phyloP scores from a whole-genome alignment of 2,329 filamentous ascomycete species.

The Aspergillus puulaauensis region DNA sequence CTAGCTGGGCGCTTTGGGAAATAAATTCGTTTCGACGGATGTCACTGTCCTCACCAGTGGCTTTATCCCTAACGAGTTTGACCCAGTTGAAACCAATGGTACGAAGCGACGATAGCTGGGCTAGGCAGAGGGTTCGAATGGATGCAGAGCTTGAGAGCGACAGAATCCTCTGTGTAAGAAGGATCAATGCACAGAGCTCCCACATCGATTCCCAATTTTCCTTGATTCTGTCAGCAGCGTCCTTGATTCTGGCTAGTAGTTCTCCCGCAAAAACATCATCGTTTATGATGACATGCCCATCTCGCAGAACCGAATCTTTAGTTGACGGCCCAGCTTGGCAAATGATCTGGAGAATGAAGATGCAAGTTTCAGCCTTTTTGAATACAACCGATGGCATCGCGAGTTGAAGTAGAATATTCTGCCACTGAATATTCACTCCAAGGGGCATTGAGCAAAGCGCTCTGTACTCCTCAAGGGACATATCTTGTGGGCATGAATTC shows the following conservation, averaged over 20 bases:
- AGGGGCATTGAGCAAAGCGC: constrained; percentile 51
- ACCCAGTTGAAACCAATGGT: constrained; percentile 43
- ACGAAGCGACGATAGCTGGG: constrained; percentile 34
- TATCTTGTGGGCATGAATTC: constrained; percentile 45
- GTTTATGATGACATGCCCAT: constrained; percentile 24
- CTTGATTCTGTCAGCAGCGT: constrained; percentile 36
- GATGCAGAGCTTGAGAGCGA: constrained; percentile 33
- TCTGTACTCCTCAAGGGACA: constrained; percentile 57
- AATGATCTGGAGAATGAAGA: constrained; percentile 51
- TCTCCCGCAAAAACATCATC: constrained; percentile 22
- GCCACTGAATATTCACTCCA: constrained; percentile 54
- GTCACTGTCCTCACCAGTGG: constrained; percentile 18
- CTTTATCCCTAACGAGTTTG: constrained; percentile 29
- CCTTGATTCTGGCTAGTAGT: constrained; percentile 35
- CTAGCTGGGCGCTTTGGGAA: constrained; percentile 38
- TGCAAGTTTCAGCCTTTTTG: constrained; percentile 48
- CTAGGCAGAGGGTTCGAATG: constrained; percentile 26
- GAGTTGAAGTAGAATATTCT: constrained; percentile 56
- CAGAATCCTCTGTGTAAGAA: constrained; percentile 45
- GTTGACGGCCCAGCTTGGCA: constrained; percentile 47
- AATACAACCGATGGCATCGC: constrained; percentile 50
- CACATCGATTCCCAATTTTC: constrained; percentile 54
- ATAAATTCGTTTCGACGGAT: constrained; percentile 29
- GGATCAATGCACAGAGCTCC: constrained; percentile 41
- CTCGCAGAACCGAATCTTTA: constrained; percentile 11